These are phyloP conservation scores for Aeminium ludgeri DNA, from an alignment of 495 filamentous ascomycete genomes.

Conservation along the genomic window DNA sequence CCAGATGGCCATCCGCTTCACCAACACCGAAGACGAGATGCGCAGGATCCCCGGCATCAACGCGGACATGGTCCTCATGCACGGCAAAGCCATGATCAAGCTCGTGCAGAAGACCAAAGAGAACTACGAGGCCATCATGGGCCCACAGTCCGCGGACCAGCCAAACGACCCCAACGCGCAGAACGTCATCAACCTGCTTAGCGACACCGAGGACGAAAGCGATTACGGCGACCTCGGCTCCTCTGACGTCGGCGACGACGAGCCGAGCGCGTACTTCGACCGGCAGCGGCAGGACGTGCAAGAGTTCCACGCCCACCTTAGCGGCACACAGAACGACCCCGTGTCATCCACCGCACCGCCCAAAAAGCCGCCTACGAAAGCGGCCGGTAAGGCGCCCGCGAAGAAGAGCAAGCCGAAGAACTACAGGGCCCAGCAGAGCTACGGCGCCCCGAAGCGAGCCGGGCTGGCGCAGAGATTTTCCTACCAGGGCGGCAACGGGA, in stretches of 20 bases:
- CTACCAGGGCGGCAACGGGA: neutral
- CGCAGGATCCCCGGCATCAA: constrained; percentile 49
- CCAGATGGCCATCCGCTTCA: constrained; percentile 67
- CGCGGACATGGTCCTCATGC: constrained; percentile 47
- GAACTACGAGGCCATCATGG: constrained; percentile 43
- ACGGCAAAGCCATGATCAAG: constrained; percentile 49
- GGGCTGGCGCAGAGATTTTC: neutral
- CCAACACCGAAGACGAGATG: constrained; percentile 45
- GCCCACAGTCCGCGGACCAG: constrained; percentile 9
- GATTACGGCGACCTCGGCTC: constrained; percentile 28
- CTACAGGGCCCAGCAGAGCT: neutral
- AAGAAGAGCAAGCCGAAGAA: neutral
- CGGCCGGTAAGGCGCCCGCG: neutral
- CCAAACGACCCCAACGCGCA: constrained; percentile 35
- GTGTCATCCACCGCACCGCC: neutral
- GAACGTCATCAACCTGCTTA: constrained; percentile 52
- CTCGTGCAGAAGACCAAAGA: constrained; percentile 40
- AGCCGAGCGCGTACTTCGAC: constrained; percentile 15
- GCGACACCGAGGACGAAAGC: constrained; percentile 39
- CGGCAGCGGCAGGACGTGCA: neutral
- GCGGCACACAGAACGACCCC: neutral
- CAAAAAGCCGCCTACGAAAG: too few relatives aligned
- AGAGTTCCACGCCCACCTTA: constrained; percentile 5
- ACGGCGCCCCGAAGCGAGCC: neutral
- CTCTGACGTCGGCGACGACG: constrained; percentile 26